Conservation (phyloP, 768 basidiomycete genomes). For the Solioccasus polychromus region DNA sequence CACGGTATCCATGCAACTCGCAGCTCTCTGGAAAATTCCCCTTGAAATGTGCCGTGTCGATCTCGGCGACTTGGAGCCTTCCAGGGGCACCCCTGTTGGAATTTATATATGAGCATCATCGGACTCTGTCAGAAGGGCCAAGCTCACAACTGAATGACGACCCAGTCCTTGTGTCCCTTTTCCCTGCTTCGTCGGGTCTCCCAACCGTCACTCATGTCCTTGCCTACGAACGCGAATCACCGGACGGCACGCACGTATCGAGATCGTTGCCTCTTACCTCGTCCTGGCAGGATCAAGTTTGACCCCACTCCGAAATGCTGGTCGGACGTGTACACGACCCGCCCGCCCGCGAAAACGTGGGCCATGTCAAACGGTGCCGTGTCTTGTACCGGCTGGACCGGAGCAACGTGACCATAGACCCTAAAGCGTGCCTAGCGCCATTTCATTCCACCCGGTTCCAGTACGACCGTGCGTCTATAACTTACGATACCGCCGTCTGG, state of each 20-base stretch:
- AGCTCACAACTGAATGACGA: constrained; percentile 75
- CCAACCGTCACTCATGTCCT: constrained; percentile 98
- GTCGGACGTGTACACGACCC: constrained; percentile 82
- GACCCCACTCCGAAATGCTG: constrained; percentile 93
- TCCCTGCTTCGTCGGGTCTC: constrained; percentile 88
- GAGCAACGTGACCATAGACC: constrained; percentile 77
- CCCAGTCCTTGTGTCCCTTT: constrained; percentile 88
- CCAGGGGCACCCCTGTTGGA: constrained; percentile 66
- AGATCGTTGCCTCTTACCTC: constrained; percentile 48
- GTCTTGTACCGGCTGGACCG: constrained; percentile 53
- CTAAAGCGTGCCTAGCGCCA: constrained; percentile 78
- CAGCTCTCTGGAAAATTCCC: constrained; percentile 93
- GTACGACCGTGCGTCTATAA: background rate
- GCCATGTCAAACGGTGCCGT: constrained; percentile 74
- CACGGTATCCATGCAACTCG: constrained; percentile 63
- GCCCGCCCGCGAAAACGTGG: constrained; percentile 86
- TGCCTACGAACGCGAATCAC: constrained; percentile 39
- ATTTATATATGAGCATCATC: background rate
- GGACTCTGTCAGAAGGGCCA: background rate
- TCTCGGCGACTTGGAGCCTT: constrained; percentile 70
- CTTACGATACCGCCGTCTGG: constrained; percentile 94
- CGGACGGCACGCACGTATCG: background rate
- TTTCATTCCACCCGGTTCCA: constrained; percentile 1
- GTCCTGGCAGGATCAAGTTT: constrained; percentile 88
- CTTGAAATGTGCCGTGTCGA: constrained; percentile 95